Conservation (phyloP, 768 basidiomycete genomes). For the Phanerochaete sordida region DNA sequence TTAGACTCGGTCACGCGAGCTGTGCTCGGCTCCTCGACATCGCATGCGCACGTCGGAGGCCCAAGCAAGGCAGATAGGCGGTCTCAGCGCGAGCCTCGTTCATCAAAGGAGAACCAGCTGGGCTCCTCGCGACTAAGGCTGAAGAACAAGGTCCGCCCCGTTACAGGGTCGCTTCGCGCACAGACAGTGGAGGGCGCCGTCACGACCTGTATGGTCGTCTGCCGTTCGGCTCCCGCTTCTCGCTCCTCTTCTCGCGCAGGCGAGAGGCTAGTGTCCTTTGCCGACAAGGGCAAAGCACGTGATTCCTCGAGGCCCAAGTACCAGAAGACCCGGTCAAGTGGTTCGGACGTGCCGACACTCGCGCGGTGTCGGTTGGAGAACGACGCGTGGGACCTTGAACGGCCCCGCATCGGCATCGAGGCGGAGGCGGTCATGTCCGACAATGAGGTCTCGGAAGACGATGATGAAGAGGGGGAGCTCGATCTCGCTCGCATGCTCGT, state of each 20-base stretch:
- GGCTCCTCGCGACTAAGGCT: conserved; percentile 18
- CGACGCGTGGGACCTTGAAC: conserved; percentile 45
- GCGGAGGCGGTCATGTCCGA: conserved; percentile 15
- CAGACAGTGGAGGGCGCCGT: conserved; percentile 39
- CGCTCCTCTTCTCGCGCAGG: conserved; percentile 47
- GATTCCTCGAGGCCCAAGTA: conserved; percentile 19
- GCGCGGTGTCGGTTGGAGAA: conserved; percentile 60
- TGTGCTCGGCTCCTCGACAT: conserved; percentile 47
- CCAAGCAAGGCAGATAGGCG: conserved; percentile 21
- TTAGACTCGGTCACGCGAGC: conserved; percentile 67
- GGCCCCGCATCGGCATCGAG: conserved; percentile 17
- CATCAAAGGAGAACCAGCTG: conserved; percentile 23
- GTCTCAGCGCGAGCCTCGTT: conserved; percentile 16
- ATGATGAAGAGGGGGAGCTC: conserved; percentile 51
- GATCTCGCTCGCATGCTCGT: conserved; percentile 65
- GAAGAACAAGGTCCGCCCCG: conserved; percentile 20
- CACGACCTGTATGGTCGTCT: conserved; percentile 54
- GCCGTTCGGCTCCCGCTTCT: conserved; percentile 68
- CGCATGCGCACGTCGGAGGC: conserved; percentile 43
- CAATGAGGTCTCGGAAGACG: conserved; percentile 35
- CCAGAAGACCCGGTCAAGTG: conserved; percentile 26
- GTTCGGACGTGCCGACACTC: conserved; percentile 49
- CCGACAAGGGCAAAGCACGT: conserved; percentile 12
- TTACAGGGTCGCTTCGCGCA: conserved; percentile 24
- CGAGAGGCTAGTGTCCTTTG: conserved; percentile 13